Percentiles rank a stretch among this genome's conserved stretches.
phyloP scores from a whole-genome alignment of 805 yeast genomes.

The Candida taoyuanica region DNA sequence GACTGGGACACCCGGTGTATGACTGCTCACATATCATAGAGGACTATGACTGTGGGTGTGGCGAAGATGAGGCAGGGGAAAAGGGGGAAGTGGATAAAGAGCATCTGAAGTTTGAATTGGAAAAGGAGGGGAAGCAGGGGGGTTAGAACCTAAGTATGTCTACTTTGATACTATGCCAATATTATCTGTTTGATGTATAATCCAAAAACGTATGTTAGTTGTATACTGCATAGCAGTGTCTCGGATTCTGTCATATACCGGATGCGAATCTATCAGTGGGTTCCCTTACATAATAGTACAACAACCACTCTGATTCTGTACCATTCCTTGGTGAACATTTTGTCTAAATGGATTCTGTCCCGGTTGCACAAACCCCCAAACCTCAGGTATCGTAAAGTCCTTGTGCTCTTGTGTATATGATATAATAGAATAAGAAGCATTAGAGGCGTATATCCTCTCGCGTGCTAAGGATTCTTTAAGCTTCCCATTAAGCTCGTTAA shows the following conservation, averaged over 20 bases:
- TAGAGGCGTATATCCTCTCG: constrained; percentile 61
- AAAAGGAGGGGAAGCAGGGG: constrained; percentile 42
- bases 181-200: too few relatives aligned
- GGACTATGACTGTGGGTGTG: constrained; percentile 97
- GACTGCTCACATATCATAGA: constrained; percentile 84
- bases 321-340: too few relatives aligned
- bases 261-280: too few relatives aligned
- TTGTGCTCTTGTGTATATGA: constrained; percentile 31
- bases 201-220: too few relatives aligned
- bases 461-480: constrained; percentile 46
- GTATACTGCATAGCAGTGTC: too few relatives aligned
- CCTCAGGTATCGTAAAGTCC: constrained; percentile 36
- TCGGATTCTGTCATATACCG: too few relatives aligned
- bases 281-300: constrained; percentile 37
- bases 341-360: constrained; percentile 36
- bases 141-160: too few relatives aligned
- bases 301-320: too few relatives aligned
- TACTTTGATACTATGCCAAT: too few relatives aligned
- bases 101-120: constrained; percentile 43
- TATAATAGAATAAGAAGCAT: constrained; percentile 47
- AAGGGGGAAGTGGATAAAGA: constrained; percentile 31
- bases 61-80: constrained; percentile 51
- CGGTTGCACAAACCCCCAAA: constrained; percentile 36
- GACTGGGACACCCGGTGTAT: constrained; percentile 63
- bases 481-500: constrained; percentile 51